phyloP scores from a whole-genome alignment of 371 early-diverging fungal genomes.

The Mortierella sp. region DNA sequence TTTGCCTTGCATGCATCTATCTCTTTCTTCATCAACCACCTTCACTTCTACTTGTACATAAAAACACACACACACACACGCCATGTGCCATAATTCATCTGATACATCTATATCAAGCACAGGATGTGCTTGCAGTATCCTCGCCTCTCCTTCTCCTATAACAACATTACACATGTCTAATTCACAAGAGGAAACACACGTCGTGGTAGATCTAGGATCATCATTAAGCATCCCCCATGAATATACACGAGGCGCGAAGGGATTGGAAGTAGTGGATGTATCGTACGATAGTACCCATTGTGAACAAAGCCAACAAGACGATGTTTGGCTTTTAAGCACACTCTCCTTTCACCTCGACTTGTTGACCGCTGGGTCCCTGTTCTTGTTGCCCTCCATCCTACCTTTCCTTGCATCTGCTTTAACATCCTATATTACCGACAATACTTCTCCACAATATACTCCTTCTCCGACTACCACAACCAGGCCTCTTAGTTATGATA shows the following conservation, averaged over 20 bases:
- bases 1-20: not conserved
- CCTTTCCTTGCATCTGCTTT: constrained; percentile 43
- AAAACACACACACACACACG: not conserved
- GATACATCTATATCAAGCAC: not conserved
- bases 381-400: constrained; percentile 39
- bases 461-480: not conserved
- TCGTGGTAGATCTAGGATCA: not conserved
- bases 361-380: constrained; percentile 37
- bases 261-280: no score
- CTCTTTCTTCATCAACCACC: not conserved
- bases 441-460: not conserved
- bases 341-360: constrained; percentile 29
- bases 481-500: not conserved
- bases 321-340: constrained; percentile 7
- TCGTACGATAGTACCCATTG: no score
- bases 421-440: constrained; percentile 10
- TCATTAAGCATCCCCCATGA: not conserved
- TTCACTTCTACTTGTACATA: not conserved
- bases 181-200: not conserved
- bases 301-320: not conserved
- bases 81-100: not conserved
- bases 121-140: not conserved
- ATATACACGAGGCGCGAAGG: not conserved
- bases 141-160: not conserved
- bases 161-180: not conserved